phyloP scores from a whole-genome alignment of 306 rosid genomes.

The Oemleria cerasiformis region DNA sequence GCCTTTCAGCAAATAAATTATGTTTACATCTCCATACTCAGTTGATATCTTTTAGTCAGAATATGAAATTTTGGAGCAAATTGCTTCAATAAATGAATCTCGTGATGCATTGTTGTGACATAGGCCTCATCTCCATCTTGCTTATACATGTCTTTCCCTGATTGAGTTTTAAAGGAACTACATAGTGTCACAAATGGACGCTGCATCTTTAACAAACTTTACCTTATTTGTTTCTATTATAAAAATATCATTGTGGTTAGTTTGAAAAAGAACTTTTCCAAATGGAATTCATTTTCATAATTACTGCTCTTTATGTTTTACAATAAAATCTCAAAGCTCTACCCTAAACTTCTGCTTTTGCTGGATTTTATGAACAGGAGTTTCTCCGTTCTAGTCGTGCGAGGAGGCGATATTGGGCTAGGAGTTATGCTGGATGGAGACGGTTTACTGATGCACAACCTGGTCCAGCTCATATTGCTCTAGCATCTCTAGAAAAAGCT shows the following conservation, averaged over 20 bases:
- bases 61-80: not conserved
- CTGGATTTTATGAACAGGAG: conserved; percentile 47
- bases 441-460: conserved; percentile 71
- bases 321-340: conserved; percentile 13
- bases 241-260: not conserved
- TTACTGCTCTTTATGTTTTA: not conserved
- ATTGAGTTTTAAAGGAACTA: not conserved
- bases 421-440: conserved; percentile 98
- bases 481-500: conserved; percentile 72
- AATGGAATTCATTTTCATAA: not conserved
- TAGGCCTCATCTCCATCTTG: not conserved
- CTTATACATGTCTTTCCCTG: not conserved
- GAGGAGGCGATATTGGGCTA: conserved; percentile 89
- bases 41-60: not conserved
- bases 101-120: too few relatives aligned
- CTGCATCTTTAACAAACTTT: not conserved
- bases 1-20: not conserved
- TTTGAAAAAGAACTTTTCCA: not conserved
- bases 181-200: not conserved
- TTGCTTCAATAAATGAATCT: not conserved
- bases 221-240: not conserved
- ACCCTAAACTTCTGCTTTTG: conserved; percentile 21
- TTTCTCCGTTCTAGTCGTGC: conserved; percentile 68
- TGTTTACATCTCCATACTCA: not conserved
- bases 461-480: conserved; percentile 65